Evolutionary conservation across 306 rosid genomes (phyloP).

Genomic region (Cucumis cinereus): DNA sequence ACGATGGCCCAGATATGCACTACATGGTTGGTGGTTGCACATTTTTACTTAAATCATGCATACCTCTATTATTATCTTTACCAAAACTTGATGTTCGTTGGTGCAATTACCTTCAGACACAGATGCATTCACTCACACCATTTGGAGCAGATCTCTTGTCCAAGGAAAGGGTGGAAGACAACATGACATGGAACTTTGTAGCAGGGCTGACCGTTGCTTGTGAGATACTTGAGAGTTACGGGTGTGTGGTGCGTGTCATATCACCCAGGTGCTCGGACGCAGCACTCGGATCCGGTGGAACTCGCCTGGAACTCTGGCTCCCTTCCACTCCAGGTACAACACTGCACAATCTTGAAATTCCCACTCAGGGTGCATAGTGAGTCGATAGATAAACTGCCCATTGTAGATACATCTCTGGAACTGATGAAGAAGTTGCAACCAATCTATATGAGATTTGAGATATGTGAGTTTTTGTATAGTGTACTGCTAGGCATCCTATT

Average conservation of each 20-base stretch:
- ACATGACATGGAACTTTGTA: conserved; percentile 91
- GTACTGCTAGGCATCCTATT: neutral
- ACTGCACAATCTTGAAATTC: conserved; percentile 31
- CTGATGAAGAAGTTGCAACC: neutral
- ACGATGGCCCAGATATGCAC: conserved; percentile 97
- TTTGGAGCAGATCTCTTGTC: conserved; percentile 67
- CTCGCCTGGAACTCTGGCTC: conserved; percentile 90
- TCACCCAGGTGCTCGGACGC: conserved; percentile 74
- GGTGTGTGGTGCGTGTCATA: conserved; percentile 76
- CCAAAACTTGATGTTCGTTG: conserved; percentile 1
- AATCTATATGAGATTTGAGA: neutral
- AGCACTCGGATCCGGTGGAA: conserved; percentile 87
- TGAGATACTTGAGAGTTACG: conserved; percentile 84
- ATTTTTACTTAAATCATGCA: neutral
- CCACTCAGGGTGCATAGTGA: conserved; percentile 26
- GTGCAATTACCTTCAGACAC: conserved; percentile 54
- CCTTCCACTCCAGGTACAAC: conserved; percentile 28
- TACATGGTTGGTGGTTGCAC: conserved; percentile 38
- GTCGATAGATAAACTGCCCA: neutral
- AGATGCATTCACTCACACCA: conserved; percentile 76
- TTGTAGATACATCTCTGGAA: neutral
- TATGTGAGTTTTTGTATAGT: conserved; percentile 1
- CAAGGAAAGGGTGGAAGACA: conserved; percentile 70
- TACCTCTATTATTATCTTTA: neutral
- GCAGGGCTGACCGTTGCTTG: conserved; percentile 92